Percentiles rank a stretch among this genome's conserved stretches.
Evolutionary conservation across 192 early-diverging fungal genomes (phyloP).

Genomic region (Glomus cerebriforme): DNA sequence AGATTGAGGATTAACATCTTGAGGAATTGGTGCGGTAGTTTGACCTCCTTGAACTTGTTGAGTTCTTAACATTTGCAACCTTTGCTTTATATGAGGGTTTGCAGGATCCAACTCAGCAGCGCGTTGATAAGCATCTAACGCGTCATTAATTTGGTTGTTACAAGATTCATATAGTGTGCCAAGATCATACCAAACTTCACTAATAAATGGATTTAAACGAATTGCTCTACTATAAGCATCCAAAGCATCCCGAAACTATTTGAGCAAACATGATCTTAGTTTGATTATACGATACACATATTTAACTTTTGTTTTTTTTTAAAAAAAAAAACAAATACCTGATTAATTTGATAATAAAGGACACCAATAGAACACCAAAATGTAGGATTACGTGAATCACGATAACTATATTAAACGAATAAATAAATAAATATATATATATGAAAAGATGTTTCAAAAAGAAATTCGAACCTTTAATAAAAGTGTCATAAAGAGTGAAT

Average conservation of each 20-base stretch:
- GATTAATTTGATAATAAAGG: slow-evolving; percentile 95
- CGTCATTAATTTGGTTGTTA: slow-evolving; percentile 96
- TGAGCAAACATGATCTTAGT: not conserved
- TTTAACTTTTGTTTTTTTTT: not conserved
- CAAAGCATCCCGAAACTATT: slow-evolving; percentile 87
- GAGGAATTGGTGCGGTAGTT: slow-evolving; percentile 33
- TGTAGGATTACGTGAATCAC: slow-evolving; percentile 89
- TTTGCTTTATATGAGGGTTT: slow-evolving; percentile 87
- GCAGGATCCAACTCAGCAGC: slow-evolving; percentile 90
- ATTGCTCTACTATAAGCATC: slow-evolving; percentile 97
- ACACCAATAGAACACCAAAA: slow-evolving; percentile 99
- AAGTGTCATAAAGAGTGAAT: not conserved
- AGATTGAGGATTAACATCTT: slow-evolving; percentile 31
- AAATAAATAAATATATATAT: too few relatives aligned
- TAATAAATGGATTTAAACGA: slow-evolving; percentile 88
- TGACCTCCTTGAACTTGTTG: slow-evolving; percentile 32
- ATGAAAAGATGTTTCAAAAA: not conserved
- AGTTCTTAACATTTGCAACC: slow-evolving; percentile 48
- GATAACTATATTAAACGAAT: slow-evolving; percentile 43
- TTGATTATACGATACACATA: slow-evolving; percentile 1
- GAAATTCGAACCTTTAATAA: not conserved
- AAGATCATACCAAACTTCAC: slow-evolving; percentile 97
- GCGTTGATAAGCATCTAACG: slow-evolving; percentile 93
- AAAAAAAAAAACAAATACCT: slow-evolving; percentile 44
- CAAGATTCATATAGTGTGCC: slow-evolving; percentile 97